phyloP scores from a whole-genome alignment of 2,329 filamentous ascomycete species.

The Nothomitra cinnamomea region DNA sequence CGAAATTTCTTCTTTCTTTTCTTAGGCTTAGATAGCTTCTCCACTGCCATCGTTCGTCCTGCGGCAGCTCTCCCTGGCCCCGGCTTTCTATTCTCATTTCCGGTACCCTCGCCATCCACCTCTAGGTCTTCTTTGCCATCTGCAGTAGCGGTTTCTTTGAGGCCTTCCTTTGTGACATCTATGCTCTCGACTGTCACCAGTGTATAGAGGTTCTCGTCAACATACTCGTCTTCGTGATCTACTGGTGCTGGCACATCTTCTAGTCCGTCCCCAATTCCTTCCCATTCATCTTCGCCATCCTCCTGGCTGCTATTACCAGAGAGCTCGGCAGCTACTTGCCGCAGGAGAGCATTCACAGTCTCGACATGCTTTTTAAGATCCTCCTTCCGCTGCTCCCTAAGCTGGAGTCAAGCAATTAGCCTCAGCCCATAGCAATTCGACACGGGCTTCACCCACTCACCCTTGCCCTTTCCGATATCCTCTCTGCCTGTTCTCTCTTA shows the following conservation, averaged over 20 bases:
- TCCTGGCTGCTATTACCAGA: conserved; percentile 20
- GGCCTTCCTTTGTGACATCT: conserved; percentile 55
- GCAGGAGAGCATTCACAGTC: conserved; percentile 54
- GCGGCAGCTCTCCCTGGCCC: conserved; percentile 18
- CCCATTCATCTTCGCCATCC: conserved; percentile 40
- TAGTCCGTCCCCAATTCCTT: conserved; percentile 40
- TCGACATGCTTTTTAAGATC: conserved; percentile 71
- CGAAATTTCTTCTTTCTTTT: conserved; percentile 84
- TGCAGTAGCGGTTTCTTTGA: conserved; percentile 26
- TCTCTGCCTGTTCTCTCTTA: conserved; percentile 62
- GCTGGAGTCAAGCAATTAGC: conserved; percentile 29
- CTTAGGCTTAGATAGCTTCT: conserved; percentile 42
- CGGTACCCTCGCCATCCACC: conserved; percentile 21
- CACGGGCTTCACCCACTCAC: conserved; percentile 30
- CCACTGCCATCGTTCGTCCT: conserved; percentile 13
- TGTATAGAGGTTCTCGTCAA: conserved; percentile 91
- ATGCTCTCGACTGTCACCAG: conserved; percentile 89
- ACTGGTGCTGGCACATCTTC: conserved; percentile 29
- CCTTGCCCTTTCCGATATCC: conserved; percentile 54
- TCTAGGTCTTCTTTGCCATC: conserved; percentile 22
- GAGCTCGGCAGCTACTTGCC: conserved; percentile 34
- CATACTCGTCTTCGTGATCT: conserved; percentile 80
- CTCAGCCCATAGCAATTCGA: not conserved
- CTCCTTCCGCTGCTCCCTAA: conserved; percentile 65
- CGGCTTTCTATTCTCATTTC: conserved; percentile 18